Base-by-base conservation (phyloP, 768 basidiomycete genomes). In the Trametes elegans region DNA sequence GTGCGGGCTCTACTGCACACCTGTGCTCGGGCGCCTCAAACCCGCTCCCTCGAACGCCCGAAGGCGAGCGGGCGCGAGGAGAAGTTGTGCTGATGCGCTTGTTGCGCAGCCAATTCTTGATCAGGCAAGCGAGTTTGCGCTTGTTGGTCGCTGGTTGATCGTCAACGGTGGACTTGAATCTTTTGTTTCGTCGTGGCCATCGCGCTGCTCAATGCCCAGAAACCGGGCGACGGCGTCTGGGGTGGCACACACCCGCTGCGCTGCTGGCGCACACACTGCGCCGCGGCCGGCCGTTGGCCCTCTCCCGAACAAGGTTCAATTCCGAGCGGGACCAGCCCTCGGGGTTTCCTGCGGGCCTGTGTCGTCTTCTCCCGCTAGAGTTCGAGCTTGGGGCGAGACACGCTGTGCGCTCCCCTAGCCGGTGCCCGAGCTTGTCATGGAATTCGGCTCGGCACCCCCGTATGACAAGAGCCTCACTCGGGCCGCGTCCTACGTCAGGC, bases 311-410 rank as follows among this genome's bases (percentile, higher is more conserved):
- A 38, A 45, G 26, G 35, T 44, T 53, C 51, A 53, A 38, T 53
- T 40, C 48, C 36, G 48, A 7, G n/a, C 48, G 21, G 21, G 29
- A 24, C 2, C 5, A 35, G 13, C 13, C 11, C 40, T 24, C 40
- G 40, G 28, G 7, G 28, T n/a, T 9, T 29, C 11, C 26, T 23
- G 21, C 2, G 19, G 26, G 9, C 8, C 43, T 13, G 8, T 28
- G n/a, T 19, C 13, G 43, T 29, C 50, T 52, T 52, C 50, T 52
- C 50, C 50, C 50, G 50, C 41, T 43, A 52, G 29, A 34, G 32
- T 26, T 52, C 21, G 23, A 11, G 34, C 29, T 13, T 35, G 13
- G 40, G n/a, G 31, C 7, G n/a, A 39, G 38, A 19, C 7, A 19
- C 13, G 14, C 14, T n/a, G n/a, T n/a, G n/a, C n/a, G n/a, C n/a